Conservation (phyloP, 163 green algal genomes). For the Scenedesmus sp. region DNA sequence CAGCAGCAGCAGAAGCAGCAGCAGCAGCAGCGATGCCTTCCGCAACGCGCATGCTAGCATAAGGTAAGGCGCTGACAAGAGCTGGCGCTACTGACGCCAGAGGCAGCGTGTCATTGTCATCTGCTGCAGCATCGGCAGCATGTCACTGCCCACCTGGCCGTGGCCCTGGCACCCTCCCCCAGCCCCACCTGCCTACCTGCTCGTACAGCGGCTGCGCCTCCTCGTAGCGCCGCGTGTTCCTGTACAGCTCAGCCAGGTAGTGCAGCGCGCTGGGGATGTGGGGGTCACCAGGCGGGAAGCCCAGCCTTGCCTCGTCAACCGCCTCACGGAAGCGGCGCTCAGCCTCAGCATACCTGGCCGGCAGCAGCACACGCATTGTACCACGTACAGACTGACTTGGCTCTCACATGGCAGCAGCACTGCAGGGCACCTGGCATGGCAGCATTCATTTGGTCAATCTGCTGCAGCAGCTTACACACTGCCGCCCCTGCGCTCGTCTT, state of each 20-base stretch:
- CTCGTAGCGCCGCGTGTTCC: constrained; percentile 62
- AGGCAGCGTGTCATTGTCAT: too few relatives aligned
- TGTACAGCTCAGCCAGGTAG: constrained; percentile 74
- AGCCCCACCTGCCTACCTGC: constrained; percentile 46
- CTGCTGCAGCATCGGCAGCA: not conserved
- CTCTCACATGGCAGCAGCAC: not conserved
- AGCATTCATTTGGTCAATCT: not conserved
- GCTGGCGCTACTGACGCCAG: too few relatives aligned
- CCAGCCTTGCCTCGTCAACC: constrained; percentile 57
- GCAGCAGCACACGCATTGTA: too few relatives aligned
- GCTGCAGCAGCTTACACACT: not conserved
- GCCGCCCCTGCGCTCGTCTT: not conserved
- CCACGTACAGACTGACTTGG: too few relatives aligned
- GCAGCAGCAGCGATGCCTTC: not conserved
- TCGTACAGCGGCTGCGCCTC: constrained; percentile 69
- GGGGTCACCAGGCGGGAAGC: constrained; percentile 65
- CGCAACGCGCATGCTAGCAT: too few relatives aligned
- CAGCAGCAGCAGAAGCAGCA: not conserved
- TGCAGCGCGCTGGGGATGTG: constrained; percentile 68
- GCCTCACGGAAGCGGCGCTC: constrained; percentile 68
- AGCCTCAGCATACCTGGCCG: constrained; percentile 64
- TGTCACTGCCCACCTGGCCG: not conserved
- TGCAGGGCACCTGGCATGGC: not conserved
- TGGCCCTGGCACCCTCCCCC: not conserved
- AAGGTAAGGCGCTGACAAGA: too few relatives aligned